phyloP scores from a whole-genome alignment of 768 basidiomycete genomes.

The Termitomyces sp. region DNA sequence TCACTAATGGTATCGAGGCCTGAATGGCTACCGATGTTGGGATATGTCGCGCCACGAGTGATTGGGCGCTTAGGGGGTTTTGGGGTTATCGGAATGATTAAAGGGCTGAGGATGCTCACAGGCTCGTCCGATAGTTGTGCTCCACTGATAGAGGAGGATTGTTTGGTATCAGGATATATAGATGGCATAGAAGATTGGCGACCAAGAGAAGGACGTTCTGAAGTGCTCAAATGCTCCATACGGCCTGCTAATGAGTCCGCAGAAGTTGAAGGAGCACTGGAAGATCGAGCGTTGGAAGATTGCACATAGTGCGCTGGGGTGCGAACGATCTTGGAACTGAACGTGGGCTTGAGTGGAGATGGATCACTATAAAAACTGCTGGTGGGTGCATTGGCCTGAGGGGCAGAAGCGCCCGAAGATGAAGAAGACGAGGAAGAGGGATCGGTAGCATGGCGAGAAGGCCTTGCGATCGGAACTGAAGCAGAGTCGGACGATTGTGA shows the following conservation, averaged over 20 bases:
- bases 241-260: conserved; percentile 23
- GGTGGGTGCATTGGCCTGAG: neutral
- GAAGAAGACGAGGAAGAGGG: conserved; percentile 8
- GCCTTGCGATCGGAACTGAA: neutral
- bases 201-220: conserved; percentile 15
- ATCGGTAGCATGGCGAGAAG: conserved; percentile 15
- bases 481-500: conserved; percentile 9
- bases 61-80: conserved; percentile 21
- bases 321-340: conserved; percentile 65
- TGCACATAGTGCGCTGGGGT: conserved; percentile 54
- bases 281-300: conserved; percentile 14
- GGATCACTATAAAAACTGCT: conserved; percentile 9
- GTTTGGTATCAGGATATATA: conserved; percentile 4
- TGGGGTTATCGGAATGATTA: conserved; percentile 29
- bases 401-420: conserved; percentile 2
- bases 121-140: conserved; percentile 43
- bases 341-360: conserved; percentile 54
- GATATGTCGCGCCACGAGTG: conserved; percentile 30
- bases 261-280: conserved; percentile 13
- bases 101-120: conserved; percentile 40
- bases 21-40: conserved; percentile 21
- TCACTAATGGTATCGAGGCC: conserved; percentile 39
- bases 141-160: conserved; percentile 18
- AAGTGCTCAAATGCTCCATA: conserved; percentile 25
- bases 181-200: conserved; percentile 34